Evolutionary conservation across 2,329 filamentous ascomycete genomes (phyloP).

Genomic region (Phialocephala sp.): DNA sequence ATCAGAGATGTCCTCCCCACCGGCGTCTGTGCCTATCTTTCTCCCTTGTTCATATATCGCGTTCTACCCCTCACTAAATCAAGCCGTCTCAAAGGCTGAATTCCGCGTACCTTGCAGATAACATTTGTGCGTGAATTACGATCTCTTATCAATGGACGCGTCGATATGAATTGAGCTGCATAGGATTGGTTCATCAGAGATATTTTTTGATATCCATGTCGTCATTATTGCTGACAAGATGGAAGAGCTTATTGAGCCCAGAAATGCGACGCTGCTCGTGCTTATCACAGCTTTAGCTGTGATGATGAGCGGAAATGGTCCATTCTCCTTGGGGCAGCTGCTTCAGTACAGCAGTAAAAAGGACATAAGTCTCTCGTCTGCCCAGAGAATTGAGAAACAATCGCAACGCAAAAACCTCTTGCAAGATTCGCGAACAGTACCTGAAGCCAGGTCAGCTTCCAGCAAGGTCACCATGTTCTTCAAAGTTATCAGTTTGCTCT

Average conservation of each 20-base stretch:
- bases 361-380: not conserved
- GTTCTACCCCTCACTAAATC: slow-evolving; percentile 4
- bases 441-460: not conserved
- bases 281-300: slow-evolving; percentile 17
- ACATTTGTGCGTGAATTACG: not conserved
- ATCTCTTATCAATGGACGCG: slow-evolving; percentile 3
- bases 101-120: slow-evolving; percentile 11
- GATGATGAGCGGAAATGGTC: slow-evolving; percentile 7
- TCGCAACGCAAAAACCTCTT: not conserved
- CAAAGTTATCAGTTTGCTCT: slow-evolving; percentile 9
- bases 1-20: slow-evolving; percentile 1
- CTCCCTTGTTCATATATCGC: slow-evolving; percentile 8
- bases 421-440: not conserved
- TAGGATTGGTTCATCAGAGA: slow-evolving; percentile 2
- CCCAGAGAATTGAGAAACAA: not conserved
- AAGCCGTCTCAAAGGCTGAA: not conserved
- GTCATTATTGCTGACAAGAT: slow-evolving; percentile 13
- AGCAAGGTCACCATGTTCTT: slow-evolving; percentile 13
- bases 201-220: slow-evolving; percentile 10
- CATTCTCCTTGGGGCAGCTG: slow-evolving; percentile 17
- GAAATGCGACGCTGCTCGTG: slow-evolving; percentile 6
- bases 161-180: slow-evolving; percentile 11
- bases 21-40: slow-evolving; percentile 8
- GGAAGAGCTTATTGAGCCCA: slow-evolving; percentile 1
- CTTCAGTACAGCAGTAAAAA: slow-evolving; percentile 4